Base-by-base conservation (phyloP, 2,329 filamentous ascomycete genomes). In the Exophiala alcalophila region DNA sequence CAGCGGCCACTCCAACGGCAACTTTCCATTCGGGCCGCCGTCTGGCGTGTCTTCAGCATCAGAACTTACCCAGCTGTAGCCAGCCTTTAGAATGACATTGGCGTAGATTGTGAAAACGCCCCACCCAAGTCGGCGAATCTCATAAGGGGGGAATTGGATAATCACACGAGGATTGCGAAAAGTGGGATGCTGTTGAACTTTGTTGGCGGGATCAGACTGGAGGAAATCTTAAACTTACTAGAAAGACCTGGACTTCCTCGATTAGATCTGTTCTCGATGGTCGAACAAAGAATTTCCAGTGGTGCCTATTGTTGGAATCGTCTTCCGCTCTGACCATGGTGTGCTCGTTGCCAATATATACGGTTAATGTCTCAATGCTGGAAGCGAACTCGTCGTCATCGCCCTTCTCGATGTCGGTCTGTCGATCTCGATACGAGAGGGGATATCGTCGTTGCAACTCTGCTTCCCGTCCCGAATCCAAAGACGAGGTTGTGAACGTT, bases 251-350 rank as follows among this genome's bases (percentile, higher is more conserved):
- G 10, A 56, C 44, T 21, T 56, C 53, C 32, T 56, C 49, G 25
- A 56, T 47, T 8, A 56, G 32, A 40, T 56, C 53, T 14, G 39
- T 52, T 12, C 51, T 26, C 7, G 49, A 52, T 4, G 45, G 46
- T 12, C 49, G 34, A 2, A 56, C 40, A 29, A 56, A 55, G 45
- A 54, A 56, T 28, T 41, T 52, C 53, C 53, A 56, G 20, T 53
- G 39, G 27, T 56, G 53, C 27, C 32, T 49, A 30, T 53, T 56
- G 15, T 47, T 45, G 8, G 46, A 50, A 9, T 37, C 41, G 5
- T 39, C 34, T 4, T 52, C 44, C 2, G 44, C 32, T 15, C 49
- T 40, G 24, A 52, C 25, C 24, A 54, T 21, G n/a, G 33, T 38
- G 21, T 56, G 51, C 15, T 52, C 46, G 24, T 56, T 56, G 15